Evolutionary conservation across 2,329 filamentous ascomycete genomes (phyloP).

Genomic region (Arthroderma uncinatum): DNA sequence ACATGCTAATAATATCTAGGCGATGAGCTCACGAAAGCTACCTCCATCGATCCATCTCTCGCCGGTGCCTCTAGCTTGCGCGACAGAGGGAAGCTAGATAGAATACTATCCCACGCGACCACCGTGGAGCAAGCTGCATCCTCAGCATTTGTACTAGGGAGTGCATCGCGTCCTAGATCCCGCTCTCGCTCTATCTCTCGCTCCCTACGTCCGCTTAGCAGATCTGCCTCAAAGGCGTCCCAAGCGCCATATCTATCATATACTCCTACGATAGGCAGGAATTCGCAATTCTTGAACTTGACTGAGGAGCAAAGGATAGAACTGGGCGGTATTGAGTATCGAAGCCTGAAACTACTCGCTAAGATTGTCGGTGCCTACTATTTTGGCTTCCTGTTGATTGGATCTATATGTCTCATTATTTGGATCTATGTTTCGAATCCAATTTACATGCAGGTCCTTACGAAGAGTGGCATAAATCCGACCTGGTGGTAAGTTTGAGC

Average conservation of each 20-base stretch:
- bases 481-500: constrained; percentile 39
- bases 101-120: constrained; percentile 21
- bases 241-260: constrained; percentile 34
- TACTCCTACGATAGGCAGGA: constrained; percentile 37
- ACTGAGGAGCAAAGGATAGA: constrained; percentile 33
- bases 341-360: constrained; percentile 39
- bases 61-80: constrained; percentile 2
- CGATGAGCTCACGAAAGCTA: constrained; percentile 11
- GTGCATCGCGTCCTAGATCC: constrained; percentile 10
- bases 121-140: constrained; percentile 31
- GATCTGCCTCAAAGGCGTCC: constrained; percentile 11
- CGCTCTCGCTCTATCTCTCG: constrained; percentile 7
- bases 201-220: constrained; percentile 8
- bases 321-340: constrained; percentile 45
- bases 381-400: constrained; percentile 38
- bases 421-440: constrained; percentile 37
- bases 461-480: constrained; percentile 30
- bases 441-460: constrained; percentile 34
- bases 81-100: constrained; percentile 8
- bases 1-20: neutral
- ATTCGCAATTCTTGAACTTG: constrained; percentile 39
- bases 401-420: constrained; percentile 38
- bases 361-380: constrained; percentile 42
- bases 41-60: constrained; percentile 4
- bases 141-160: constrained; percentile 33